These are phyloP conservation scores for Coniella lustricola DNA, from an alignment of 2,329 filamentous ascomycete species.

Conservation along the genomic window DNA sequence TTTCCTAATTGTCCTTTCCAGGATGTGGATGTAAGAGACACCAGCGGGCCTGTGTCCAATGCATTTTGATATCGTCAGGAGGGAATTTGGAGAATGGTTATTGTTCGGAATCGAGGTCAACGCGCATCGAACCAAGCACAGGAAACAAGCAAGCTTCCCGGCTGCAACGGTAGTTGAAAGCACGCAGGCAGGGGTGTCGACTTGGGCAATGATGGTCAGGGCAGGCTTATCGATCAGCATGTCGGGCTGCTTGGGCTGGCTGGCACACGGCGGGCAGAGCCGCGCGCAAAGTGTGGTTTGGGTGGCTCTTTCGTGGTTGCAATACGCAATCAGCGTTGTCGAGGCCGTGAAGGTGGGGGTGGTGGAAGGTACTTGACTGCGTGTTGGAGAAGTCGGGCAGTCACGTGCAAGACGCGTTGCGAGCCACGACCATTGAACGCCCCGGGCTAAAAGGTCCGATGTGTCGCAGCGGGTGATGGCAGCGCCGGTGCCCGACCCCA, in stretches of 20 bases:
- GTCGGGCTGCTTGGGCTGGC: background rate
- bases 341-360: background rate
- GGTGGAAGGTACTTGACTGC: too few species aligned
- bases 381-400: too few species aligned
- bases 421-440: too few species aligned
- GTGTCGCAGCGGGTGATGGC: too few species aligned
- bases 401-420: background rate
- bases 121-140: background rate
- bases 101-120: too few species aligned
- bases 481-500: too few species aligned
- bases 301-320: too few species aligned
- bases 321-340: too few species aligned
- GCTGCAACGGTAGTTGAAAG: too few species aligned
- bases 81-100: background rate
- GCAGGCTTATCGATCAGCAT: background rate
- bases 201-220: slow-evolving; percentile 4
- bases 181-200: background rate
- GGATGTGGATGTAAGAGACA: background rate
- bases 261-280: background rate
- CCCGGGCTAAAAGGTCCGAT: slow-evolving; percentile 1
- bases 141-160: background rate
- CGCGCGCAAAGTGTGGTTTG: too few species aligned
- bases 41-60: background rate
- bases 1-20: background rate
- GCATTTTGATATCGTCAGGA: too few species aligned